These are phyloP conservation scores for Beauveria australis DNA, from an alignment of 2,329 filamentous ascomycete species.

Conservation along the genomic window DNA sequence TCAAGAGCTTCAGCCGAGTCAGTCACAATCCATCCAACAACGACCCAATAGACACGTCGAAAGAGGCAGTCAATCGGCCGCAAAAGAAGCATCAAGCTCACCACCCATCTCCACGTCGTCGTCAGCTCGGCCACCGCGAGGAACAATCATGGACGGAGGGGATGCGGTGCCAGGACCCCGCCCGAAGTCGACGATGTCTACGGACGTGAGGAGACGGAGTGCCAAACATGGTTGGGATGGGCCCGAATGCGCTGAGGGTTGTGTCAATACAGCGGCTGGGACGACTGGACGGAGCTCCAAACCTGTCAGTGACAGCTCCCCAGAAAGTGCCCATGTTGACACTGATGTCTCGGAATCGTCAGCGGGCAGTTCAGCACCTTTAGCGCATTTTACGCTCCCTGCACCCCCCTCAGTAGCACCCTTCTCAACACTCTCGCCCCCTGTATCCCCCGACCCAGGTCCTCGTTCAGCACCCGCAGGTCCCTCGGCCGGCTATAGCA, in stretches of 20 bases:
- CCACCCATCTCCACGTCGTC: background rate
- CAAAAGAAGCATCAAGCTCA: background rate
- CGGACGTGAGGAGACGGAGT: background rate
- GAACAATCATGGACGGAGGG: background rate
- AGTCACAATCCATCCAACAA: background rate
- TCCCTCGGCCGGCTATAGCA: background rate
- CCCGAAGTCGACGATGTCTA: background rate
- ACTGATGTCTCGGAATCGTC: background rate
- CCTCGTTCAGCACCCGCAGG: background rate
- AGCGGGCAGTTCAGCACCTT: background rate
- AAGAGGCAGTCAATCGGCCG: background rate
- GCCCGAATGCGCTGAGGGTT: background rate
- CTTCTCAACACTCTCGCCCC: background rate
- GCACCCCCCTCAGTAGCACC: background rate
- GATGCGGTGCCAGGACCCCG: background rate
- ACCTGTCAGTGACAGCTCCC: background rate
- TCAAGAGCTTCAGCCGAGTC: background rate
- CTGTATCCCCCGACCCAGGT: background rate
- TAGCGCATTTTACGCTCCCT: background rate
- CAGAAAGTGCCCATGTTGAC: background rate
- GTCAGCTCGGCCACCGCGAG: background rate
- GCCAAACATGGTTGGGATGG: background rate
- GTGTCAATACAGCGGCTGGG: background rate
- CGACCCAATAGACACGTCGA: background rate
- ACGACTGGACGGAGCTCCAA: background rate